A percentile compares a stretch with the other conserved stretches of the same genome.
These are phyloP conservation scores for Omphalotus olearius DNA, from an alignment of 1,284 basidiomycete species.

Conservation along the genomic window DNA sequence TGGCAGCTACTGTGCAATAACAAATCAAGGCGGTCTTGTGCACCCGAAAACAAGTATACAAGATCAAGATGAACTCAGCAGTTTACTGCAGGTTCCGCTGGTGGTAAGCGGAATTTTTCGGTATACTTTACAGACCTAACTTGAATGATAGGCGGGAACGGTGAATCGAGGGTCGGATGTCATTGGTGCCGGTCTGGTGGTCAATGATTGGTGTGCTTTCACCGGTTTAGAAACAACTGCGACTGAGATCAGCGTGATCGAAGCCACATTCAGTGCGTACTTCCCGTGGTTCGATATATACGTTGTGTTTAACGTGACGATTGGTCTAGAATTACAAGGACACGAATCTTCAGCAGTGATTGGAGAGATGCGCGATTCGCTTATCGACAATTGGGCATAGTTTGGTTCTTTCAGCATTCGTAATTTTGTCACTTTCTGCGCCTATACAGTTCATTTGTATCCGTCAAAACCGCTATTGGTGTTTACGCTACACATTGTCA, in stretches of 20 bases:
- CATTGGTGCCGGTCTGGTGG: constrained; percentile 95
- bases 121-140: not conserved
- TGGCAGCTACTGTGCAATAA: constrained; percentile 91
- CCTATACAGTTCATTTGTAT: not conserved
- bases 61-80: constrained; percentile 97
- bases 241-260: constrained; percentile 97
- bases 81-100: constrained; percentile 90
- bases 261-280: constrained; percentile 89
- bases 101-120: constrained; percentile 58
- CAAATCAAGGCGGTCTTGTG: constrained; percentile 95
- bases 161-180: constrained; percentile 98
- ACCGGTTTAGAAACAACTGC: constrained; percentile 96
- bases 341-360: constrained; percentile 84
- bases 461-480: not conserved
- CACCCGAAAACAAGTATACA: constrained; percentile 97
- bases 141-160: constrained; percentile 77
- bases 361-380: constrained; percentile 90
- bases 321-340: constrained; percentile 75
- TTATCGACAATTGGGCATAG: constrained; percentile 94
- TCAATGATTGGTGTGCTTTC: constrained; percentile 99
- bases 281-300: constrained; percentile 2
- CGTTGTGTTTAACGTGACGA: constrained; percentile 5
- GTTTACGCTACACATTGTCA: not conserved
- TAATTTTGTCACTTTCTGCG: not conserved
- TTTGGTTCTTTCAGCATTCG: not conserved